phyloP scores from a whole-genome alignment of 108 stramenopile species.

The Fistulifera solaris region DNA sequence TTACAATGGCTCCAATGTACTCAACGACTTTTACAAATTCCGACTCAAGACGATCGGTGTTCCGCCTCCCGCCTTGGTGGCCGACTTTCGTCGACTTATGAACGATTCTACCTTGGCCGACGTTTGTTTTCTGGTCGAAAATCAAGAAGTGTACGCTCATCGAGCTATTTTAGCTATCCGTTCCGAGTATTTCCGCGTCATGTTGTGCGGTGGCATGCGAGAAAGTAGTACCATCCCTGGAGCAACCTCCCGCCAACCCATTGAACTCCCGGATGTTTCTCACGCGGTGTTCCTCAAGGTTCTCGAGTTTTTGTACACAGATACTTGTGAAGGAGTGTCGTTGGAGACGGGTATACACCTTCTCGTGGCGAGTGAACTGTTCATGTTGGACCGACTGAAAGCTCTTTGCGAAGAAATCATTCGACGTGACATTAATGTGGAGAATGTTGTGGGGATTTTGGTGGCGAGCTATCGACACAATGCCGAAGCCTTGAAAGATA shows the following conservation, averaged over 20 bases:
- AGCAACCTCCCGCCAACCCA: conserved; percentile 14
- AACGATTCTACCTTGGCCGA: conserved; percentile 73
- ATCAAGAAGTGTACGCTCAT: conserved; percentile 77
- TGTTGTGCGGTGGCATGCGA: conserved; percentile 87
- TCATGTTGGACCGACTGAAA: conserved; percentile 87
- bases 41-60: conserved; percentile 72
- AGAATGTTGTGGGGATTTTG: conserved; percentile 76
- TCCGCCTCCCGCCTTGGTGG: conserved; percentile 63
- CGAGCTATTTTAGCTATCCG: conserved; percentile 82
- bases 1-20: conserved; percentile 68
- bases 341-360: conserved; percentile 74
- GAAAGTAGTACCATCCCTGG: conserved; percentile 27
- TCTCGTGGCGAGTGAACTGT: conserved; percentile 87
- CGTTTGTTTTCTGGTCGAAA: conserved; percentile 90
- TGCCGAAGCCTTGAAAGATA: conserved; percentile 76
- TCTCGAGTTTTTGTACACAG: conserved; percentile 92
- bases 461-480: conserved; percentile 73
- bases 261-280: conserved; percentile 70
- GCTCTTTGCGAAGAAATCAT: conserved; percentile 85
- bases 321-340: conserved; percentile 57
- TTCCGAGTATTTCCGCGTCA: conserved; percentile 87
- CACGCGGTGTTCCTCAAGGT: conserved; percentile 82
- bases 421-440: conserved; percentile 61
- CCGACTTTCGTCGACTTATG: conserved; percentile 72
- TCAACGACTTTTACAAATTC: conserved; percentile 93